Base-by-base conservation (phyloP, 345 rosid genomes). In the Eucalyptus rudis region DNA sequence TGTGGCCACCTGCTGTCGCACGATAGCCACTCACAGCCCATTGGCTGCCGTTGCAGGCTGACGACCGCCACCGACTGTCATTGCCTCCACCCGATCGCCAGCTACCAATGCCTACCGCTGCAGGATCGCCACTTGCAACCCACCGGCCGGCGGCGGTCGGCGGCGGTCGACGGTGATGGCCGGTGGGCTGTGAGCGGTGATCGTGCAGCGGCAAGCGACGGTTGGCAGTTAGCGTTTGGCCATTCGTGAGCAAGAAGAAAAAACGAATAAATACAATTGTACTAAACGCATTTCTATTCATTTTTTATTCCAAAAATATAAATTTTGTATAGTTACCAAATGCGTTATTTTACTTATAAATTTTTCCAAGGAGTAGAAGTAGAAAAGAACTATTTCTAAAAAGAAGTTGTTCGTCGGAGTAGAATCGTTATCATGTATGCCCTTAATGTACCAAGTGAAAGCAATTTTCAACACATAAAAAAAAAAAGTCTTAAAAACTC, bases 1-100 rank as follows among this genome's bases (percentile, higher is more conserved):
- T 1, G 24, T 52, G 4, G 2, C 56, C 56, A 52, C 56, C 2
- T 0, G 1, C 1, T 16, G 4, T 0, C 9, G 2, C 9, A 19
- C 1, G 9, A 17, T 4, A 1, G 4, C 24, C 56, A 19, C 56
- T 8, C 56, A 52, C 0, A 52, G 1, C 9, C 56, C 56, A 52
- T 4, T 0, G 1, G 0, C 2, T 1, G 0, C 0, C 2, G 2
- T 7, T 51, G 9, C 4, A 51, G 1, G 22, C 0, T 2, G 4
- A 51, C 4, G 4, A 51, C 0, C 0, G 2, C 56, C 22, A 51
- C 0, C 0, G 1, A 51, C 4, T 17, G 2, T 1, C 9, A 0
- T 51, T 51, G 56, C 56, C 56, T 51, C 56, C 8, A 16, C 9
- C 1, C 0, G 22, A 51, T 17, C 2, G 56, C 56, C 7, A 51